Base-by-base conservation (phyloP, 2,329 filamentous ascomycete species). In the Claviceps sp. region DNA sequence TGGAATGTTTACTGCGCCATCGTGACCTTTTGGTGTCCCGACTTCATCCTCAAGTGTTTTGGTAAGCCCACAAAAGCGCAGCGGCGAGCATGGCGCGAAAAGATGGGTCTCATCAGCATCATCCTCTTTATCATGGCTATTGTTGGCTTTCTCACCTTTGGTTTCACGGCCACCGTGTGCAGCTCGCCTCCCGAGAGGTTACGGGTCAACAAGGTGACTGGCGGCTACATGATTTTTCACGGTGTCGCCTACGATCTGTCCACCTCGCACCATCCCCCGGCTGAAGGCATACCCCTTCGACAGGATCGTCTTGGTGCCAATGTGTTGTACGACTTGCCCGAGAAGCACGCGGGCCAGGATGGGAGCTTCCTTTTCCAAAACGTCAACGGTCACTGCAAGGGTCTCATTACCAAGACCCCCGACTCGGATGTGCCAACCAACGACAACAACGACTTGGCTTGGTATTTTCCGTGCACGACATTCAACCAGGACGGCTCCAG, bases 361-460 rank as follows among this genome's bases (percentile, higher is more conserved):
- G 91, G 88, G 53, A 97, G 90, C 63, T 98, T 98, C 65, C 71
- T 98, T 63, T 98, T 98, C 70, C 93, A 98, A 66, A 95, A 97
- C 59, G 93, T 98, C 67, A 98, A 98, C 61, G 94, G 93, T 47
- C 86, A 86, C 56, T 98, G 93, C 77, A 98, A 97, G 71, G 86
- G 78, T 9, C 70, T 97, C 52, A 95, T 98, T 64, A 95, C 81
- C 1, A 68, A 76, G 7, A 79, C 85, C 1, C 64, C 76, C 1
- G 74, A 74, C 52, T 94, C 90, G 0, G 84, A 88, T 60, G 82
- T 98, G 8, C 88, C 90, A 1, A 86, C 85, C 5, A 84, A 95
- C 63, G 69, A 67, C 26, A 70, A 83, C 50, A 81, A 82, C 11
- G 72, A 95, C 53, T 71, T 98, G 55, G 93, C 85, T 1, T 98